These are phyloP conservation scores for Penicillium manginii DNA, from an alignment of 495 filamentous ascomycete species.

Conservation along the genomic window DNA sequence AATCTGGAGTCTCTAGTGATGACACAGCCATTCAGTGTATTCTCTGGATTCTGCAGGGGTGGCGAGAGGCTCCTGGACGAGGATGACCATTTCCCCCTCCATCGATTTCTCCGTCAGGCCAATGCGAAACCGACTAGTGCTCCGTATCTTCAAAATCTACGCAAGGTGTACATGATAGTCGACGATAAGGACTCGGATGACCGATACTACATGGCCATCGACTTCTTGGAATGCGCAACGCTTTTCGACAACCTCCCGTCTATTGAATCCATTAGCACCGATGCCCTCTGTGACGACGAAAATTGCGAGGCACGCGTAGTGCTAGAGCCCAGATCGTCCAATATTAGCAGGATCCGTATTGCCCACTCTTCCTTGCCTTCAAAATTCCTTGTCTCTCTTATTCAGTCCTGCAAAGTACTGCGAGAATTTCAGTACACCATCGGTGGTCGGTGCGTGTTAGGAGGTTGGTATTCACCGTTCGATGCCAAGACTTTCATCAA, in stretches of 20 bases:
- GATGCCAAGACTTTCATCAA: constrained; percentile 28
- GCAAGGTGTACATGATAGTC: constrained; percentile 23
- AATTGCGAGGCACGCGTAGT: background rate
- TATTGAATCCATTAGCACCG: background rate
- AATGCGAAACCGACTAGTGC: constrained; percentile 10
- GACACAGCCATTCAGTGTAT: constrained; percentile 10
- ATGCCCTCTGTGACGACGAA: background rate
- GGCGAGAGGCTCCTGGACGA: background rate
- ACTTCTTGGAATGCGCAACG: background rate
- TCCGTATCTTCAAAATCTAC: constrained; percentile 30
- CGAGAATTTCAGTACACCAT: constrained; percentile 25
- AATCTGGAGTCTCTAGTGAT: constrained; percentile 26
- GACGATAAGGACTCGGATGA: constrained; percentile 14
- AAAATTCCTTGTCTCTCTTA: constrained; percentile 20
- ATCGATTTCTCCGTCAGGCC: constrained; percentile 16
- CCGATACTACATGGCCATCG: constrained; percentile 19
- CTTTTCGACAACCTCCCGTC: background rate
- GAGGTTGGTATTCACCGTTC: constrained; percentile 13
- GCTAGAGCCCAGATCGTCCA: constrained; percentile 13
- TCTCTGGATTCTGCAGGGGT: background rate
- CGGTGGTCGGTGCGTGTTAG: constrained; percentile 20
- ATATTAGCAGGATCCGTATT: constrained; percentile 24
- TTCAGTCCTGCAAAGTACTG: constrained; percentile 25
- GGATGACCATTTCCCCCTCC: constrained; percentile 18
- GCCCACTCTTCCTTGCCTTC: constrained; percentile 19